Evolutionary conservation across 305 asterid genomes (phyloP).

Genomic region (Solanum hybrid): DNA sequence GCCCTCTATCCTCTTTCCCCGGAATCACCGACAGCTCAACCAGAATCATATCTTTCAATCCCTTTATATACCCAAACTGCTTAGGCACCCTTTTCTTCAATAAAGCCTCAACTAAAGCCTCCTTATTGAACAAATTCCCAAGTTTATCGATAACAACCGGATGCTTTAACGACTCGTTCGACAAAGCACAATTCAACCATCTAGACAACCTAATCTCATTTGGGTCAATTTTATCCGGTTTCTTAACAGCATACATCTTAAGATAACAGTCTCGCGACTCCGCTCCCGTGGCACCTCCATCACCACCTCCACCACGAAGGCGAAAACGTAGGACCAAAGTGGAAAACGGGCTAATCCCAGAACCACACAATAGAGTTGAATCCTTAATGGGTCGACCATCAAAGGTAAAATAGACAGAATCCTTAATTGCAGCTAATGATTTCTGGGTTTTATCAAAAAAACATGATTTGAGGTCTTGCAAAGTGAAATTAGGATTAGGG

Average conservation of each 20-base stretch:
- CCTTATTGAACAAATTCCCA: constrained; percentile 87
- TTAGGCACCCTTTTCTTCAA: constrained; percentile 74
- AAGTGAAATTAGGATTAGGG: constrained; percentile 51
- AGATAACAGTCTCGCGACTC: constrained; percentile 88
- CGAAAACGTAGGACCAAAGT: constrained; percentile 62
- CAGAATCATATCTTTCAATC: constrained; percentile 84
- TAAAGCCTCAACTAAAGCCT: constrained; percentile 78
- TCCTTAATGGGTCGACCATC: constrained; percentile 52
- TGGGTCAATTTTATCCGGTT: constrained; percentile 80
- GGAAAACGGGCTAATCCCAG: constrained; percentile 37
- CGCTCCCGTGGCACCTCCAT: constrained; percentile 95
- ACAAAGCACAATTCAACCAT: constrained; percentile 76
- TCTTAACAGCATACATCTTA: constrained; percentile 82
- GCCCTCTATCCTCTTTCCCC: constrained; percentile 25
- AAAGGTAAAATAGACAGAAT: constrained; percentile 46
- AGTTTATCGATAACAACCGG: constrained; percentile 71
- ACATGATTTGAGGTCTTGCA: constrained; percentile 45
- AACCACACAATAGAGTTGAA: constrained; percentile 27
- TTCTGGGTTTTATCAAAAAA: constrained; percentile 7
- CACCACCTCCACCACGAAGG: constrained; percentile 76
- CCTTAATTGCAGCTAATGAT: background rate
- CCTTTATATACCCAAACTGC: constrained; percentile 68
- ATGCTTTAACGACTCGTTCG: constrained; percentile 66
- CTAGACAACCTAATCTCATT: constrained; percentile 70
- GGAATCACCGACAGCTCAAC: constrained; percentile 52